These are phyloP conservation scores for Tubosaeta sp. DNA, from an alignment of 768 basidiomycete genomes.

Conservation along the genomic window DNA sequence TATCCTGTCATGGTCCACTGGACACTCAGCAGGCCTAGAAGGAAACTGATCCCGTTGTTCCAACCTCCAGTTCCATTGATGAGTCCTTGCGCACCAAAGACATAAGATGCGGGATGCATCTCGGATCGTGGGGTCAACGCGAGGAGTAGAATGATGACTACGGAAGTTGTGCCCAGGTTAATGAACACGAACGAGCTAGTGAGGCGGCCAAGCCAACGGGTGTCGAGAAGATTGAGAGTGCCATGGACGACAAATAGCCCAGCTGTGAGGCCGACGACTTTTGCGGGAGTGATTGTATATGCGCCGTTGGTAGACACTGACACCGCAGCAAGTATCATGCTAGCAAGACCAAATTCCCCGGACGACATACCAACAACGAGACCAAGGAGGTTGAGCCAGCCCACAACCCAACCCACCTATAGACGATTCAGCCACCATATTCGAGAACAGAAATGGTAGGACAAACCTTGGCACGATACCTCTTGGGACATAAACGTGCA, in stretches of 20 bases:
- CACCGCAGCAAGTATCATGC: slow-evolving; percentile 29
- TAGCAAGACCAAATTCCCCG: slow-evolving; percentile 34
- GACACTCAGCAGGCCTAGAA: slow-evolving; percentile 45
- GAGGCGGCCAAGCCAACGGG: slow-evolving; percentile 32
- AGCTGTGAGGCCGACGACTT: slow-evolving; percentile 39
- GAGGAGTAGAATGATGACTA: slow-evolving; percentile 42
- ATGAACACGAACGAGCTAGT: slow-evolving; percentile 39
- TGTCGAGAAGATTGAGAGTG: slow-evolving; percentile 41
- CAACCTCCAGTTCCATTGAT: slow-evolving; percentile 42
- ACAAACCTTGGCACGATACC: neutral
- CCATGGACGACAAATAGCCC: slow-evolving; percentile 41
- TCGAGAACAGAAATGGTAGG: neutral
- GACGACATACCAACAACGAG: slow-evolving; percentile 29
- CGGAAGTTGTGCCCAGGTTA: slow-evolving; percentile 40
- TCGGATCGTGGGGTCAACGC: slow-evolving; percentile 41
- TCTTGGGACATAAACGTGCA: neutral
- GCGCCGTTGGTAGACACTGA: slow-evolving; percentile 26
- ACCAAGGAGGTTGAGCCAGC: slow-evolving; percentile 32
- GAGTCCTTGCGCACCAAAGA: slow-evolving; percentile 46
- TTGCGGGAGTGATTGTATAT: slow-evolving; percentile 35
- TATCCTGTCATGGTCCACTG: slow-evolving; percentile 43
- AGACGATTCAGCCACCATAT: neutral
- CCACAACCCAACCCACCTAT: slow-evolving; percentile 28
- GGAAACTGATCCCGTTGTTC: slow-evolving; percentile 39
- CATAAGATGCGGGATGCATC: slow-evolving; percentile 54